Evolutionary conservation across 2,329 filamentous ascomycete genomes (phyloP).

Genomic region (Fusarium oligoseptatum): DNA sequence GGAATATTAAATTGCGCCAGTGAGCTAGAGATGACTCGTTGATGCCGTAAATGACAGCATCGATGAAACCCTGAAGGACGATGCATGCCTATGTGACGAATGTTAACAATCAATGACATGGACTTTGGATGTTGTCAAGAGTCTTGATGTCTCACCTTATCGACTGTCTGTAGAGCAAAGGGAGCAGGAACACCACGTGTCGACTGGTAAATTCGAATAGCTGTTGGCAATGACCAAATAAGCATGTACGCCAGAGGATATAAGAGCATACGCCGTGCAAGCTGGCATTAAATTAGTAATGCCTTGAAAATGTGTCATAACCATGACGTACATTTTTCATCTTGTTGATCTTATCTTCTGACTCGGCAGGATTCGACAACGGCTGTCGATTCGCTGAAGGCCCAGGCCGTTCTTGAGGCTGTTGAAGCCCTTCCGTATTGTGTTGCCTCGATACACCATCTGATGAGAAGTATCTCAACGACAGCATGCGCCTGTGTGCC

Average conservation of each 20-base stretch:
- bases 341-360: constrained; percentile 2
- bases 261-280: constrained; percentile 14
- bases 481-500: constrained; percentile 7
- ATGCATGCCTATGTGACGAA: constrained; percentile 6
- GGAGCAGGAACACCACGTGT: constrained; percentile 8
- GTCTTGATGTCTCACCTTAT: constrained; percentile 4
- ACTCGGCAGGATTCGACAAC: not conserved
- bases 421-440: not conserved
- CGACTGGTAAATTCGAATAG: constrained; percentile 15
- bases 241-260: constrained; percentile 25
- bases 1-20: constrained; percentile 7
- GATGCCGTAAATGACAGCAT: constrained; percentile 16
- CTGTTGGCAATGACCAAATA: constrained; percentile 15
- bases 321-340: constrained; percentile 2
- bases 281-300: constrained; percentile 3
- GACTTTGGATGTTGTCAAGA: not conserved
- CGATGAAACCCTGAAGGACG: constrained; percentile 15
- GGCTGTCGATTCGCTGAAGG: not conserved
- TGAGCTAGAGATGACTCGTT: constrained; percentile 7
- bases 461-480: constrained; percentile 7
- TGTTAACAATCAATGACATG: not conserved
- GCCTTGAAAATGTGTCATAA: not conserved
- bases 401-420: not conserved
- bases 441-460: not conserved
- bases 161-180: constrained; percentile 13